Conservation (phyloP, 2,329 filamentous ascomycete genomes). For the Ramichloridium luteum region DNA sequence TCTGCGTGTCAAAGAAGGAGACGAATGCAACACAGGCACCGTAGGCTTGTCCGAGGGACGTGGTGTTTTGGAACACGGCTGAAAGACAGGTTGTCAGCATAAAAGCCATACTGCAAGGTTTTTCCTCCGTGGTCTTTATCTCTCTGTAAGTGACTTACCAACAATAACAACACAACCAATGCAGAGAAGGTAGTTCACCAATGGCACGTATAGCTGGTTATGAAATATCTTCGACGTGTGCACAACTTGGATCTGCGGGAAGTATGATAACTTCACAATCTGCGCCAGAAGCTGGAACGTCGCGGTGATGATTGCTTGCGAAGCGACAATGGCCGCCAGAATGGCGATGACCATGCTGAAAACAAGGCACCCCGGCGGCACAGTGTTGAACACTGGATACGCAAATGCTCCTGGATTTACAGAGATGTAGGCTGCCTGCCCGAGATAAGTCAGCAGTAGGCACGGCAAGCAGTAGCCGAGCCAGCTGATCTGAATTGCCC, state of each 20-base stretch:
- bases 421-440: conserved; percentile 63
- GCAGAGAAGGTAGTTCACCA: conserved; percentile 68
- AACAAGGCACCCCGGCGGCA: conserved; percentile 55
- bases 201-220: conserved; percentile 64
- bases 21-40: conserved; percentile 71
- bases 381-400: conserved; percentile 63
- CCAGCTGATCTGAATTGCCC: conserved; percentile 64
- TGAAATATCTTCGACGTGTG: conserved; percentile 60
- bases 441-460: conserved; percentile 53
- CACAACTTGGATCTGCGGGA: conserved; percentile 61
- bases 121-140: too few species aligned
- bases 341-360: conserved; percentile 57
- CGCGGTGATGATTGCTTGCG: conserved; percentile 62
- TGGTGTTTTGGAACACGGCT: conserved; percentile 40
- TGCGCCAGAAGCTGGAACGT: conserved; percentile 56
- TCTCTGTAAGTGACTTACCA: too few species aligned
- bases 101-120: too few species aligned
- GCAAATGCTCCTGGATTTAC: conserved; percentile 46
- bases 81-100: too few species aligned
- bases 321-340: conserved; percentile 57
- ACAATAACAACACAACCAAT: conserved; percentile 60
- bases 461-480: conserved; percentile 55
- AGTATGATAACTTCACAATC: conserved; percentile 62
- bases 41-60: conserved; percentile 59
- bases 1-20: conserved; percentile 63